Evolutionary conservation across 768 basidiomycete species (phyloP).

Genomic region (Naganishia onofrii): DNA sequence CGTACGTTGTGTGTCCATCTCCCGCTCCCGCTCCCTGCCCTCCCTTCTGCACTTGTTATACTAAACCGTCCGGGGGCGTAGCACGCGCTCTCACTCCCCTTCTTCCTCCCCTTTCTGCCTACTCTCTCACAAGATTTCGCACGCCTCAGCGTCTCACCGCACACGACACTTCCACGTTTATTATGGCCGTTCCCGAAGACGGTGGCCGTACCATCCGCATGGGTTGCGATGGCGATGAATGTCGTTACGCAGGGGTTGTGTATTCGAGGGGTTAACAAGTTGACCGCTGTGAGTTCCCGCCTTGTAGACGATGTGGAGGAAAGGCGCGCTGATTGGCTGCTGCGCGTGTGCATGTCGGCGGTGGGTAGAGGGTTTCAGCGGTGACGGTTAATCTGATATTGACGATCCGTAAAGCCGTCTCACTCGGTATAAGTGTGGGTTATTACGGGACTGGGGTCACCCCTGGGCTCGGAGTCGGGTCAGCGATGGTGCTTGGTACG

Average conservation of each 20-base stretch:
- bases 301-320: background rate
- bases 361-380: conserved; percentile 65
- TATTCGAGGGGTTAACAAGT: conserved; percentile 73
- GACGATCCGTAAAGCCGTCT: conserved; percentile 75
- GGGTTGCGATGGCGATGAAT: conserved; percentile 63
- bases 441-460: conserved; percentile 78
- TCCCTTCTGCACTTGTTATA: too few species aligned
- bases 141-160: conserved; percentile 57
- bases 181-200: background rate
- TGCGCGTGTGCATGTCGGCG: background rate
- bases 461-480: conserved; percentile 63
- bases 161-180: conserved; percentile 32
- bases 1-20: too few species aligned
- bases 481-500: conserved; percentile 66
- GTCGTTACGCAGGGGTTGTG: conserved; percentile 74
- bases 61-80: conserved; percentile 43
- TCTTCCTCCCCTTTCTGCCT: conserved; percentile 66
- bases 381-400: conserved; percentile 78
- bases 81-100: conserved; percentile 76
- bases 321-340: background rate
- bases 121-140: conserved; percentile 61
- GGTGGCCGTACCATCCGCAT: conserved; percentile 53
- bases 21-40: background rate
- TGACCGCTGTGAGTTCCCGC: conserved; percentile 66
- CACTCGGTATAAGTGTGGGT: conserved; percentile 77